Conservation (phyloP, 257 asterid genomes). For the Solanum chaucha region DNA sequence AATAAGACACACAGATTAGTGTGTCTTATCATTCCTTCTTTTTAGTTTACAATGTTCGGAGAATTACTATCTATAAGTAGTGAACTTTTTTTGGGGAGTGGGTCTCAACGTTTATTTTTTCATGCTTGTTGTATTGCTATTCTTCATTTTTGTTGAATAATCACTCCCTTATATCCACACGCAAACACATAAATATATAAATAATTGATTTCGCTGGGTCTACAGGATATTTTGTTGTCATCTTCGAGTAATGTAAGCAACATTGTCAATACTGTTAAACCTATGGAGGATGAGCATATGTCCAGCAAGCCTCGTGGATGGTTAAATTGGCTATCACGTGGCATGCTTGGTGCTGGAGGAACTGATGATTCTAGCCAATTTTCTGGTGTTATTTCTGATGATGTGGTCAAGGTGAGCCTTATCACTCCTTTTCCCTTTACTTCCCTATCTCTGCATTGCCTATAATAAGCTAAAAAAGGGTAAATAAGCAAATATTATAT, state of each 20-base stretch:
- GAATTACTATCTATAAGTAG: neutral
- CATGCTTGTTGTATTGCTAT: slow-evolving; percentile 1
- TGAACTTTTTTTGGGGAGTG: neutral
- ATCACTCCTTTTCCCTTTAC: slow-evolving; percentile 1
- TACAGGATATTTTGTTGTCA: slow-evolving; percentile 64
- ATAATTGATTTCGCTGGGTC: neutral
- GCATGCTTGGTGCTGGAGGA: slow-evolving; percentile 99
- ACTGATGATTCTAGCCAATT: slow-evolving; percentile 83
- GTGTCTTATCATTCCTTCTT: neutral
- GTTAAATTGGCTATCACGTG: slow-evolving; percentile 96
- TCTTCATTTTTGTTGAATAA: neutral
- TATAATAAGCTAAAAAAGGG: neutral
- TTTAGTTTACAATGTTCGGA: neutral
- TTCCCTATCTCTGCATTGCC: neutral
- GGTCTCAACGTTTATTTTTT: neutral
- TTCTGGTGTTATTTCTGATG: slow-evolving; percentile 94
- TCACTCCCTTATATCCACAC: neutral
- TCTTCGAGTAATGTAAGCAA: slow-evolving; percentile 31
- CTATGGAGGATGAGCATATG: slow-evolving; percentile 54
- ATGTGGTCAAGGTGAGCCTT: slow-evolving; percentile 62
- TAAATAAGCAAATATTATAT: neutral
- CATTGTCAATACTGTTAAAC: slow-evolving; percentile 35
- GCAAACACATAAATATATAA: neutral
- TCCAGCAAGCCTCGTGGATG: slow-evolving; percentile 85
- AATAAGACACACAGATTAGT: neutral